Evolutionary conservation across 257 asterid species (phyloP).

Genomic region (Forsythia suspensa): DNA sequence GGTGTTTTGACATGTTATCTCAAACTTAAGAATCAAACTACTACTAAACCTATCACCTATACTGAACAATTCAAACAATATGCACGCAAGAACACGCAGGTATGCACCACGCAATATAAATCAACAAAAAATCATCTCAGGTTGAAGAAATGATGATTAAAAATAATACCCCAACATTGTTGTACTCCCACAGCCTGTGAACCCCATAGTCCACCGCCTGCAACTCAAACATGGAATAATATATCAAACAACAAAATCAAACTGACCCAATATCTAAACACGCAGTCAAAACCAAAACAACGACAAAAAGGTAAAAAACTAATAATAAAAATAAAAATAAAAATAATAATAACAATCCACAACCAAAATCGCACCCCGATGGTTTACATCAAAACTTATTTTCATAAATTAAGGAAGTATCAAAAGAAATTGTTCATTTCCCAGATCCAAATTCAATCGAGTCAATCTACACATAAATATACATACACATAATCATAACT

Average conservation of each 20-base stretch:
- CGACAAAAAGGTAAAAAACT: not conserved
- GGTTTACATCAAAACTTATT: not conserved
- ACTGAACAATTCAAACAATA: not conserved
- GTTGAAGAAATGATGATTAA: not conserved
- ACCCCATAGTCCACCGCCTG: constrained; percentile 52
- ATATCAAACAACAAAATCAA: not conserved
- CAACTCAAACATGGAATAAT: not conserved
- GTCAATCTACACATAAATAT: not conserved
- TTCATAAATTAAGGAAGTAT: not conserved
- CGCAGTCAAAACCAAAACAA: no score
- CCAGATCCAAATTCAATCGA: constrained; percentile 14
- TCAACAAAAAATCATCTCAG: not conserved
- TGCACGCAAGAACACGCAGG: not conserved
- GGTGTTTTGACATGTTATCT: not conserved
- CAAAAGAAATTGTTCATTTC: not conserved
- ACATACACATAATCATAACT: not conserved
- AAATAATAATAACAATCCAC: not conserved
- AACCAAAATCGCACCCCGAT: not conserved
- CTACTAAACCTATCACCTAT: not conserved
- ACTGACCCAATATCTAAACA: not conserved
- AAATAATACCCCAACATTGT: constrained; percentile 38
- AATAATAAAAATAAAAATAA: no score
- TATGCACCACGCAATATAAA: not conserved
- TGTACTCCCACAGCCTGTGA: constrained; percentile 35
- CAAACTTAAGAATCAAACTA: not conserved